phyloP scores from a whole-genome alignment of 1,284 basidiomycete genomes.

The Rhizoctonia solani region DNA sequence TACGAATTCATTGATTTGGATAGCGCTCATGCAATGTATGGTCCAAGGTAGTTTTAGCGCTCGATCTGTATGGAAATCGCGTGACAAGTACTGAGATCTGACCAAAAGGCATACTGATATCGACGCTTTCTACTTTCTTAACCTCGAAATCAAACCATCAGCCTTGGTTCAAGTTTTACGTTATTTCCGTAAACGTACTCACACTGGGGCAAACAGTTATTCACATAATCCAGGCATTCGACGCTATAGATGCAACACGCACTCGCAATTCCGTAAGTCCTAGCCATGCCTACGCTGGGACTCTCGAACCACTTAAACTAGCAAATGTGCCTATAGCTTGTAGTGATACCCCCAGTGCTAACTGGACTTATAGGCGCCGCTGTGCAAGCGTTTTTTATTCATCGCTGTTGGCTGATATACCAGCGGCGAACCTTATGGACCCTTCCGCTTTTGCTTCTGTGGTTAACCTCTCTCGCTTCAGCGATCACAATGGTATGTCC shows the following conservation, averaged over 20 bases:
- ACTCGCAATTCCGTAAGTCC: neutral
- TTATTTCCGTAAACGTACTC: neutral
- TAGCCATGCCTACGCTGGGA: neutral
- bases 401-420: slow-evolving; percentile 18
- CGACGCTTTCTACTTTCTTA: neutral
- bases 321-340: neutral
- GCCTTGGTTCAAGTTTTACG: slow-evolving; percentile 17
- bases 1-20: neutral
- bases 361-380: neutral
- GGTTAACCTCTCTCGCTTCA: neutral
- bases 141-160: neutral
- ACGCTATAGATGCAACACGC: neutral
- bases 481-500: neutral
- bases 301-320: too few species aligned
- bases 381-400: slow-evolving; percentile 24
- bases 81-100: neutral
- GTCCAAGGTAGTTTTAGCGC: neutral
- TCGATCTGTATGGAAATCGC: neutral
- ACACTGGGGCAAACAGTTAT: neutral
- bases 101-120: neutral
- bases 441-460: neutral
- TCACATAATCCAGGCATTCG: neutral
- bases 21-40: neutral
- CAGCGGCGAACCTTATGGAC: neutral
- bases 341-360: neutral